These are phyloP conservation scores for Kodamaea hsintzibuensis DNA, from an alignment of 805 yeast genomes.

Conservation along the genomic window DNA sequence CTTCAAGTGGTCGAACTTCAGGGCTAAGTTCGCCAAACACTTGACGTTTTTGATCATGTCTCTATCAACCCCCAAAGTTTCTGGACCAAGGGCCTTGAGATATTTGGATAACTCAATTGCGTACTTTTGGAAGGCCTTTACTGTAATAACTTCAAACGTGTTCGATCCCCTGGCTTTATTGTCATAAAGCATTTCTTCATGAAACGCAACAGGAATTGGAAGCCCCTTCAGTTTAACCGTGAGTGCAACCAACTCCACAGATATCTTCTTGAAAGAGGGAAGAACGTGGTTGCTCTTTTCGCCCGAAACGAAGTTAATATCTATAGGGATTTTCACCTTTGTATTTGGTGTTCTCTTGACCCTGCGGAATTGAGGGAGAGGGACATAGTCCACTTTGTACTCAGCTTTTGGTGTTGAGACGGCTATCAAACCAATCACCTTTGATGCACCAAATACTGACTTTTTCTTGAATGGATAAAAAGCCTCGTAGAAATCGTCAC, in stretches of 20 bases:
- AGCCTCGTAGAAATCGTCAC: constrained; percentile 25
- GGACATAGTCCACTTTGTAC: constrained; percentile 25
- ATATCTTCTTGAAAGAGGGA: constrained; percentile 28
- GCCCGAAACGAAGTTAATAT: constrained; percentile 26
- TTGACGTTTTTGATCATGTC: constrained; percentile 30
- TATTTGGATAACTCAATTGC: constrained; percentile 29
- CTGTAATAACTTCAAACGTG: constrained; percentile 32
- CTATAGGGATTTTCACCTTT: constrained; percentile 30
- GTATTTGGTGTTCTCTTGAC: constrained; percentile 14
- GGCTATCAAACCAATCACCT: constrained; percentile 34
- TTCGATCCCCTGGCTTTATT: constrained; percentile 29
- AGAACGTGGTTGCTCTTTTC: constrained; percentile 16
- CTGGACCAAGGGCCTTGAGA: constrained; percentile 23
- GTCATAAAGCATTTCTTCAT: constrained; percentile 36
- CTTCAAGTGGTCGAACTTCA: constrained; percentile 29
- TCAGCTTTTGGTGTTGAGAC: constrained; percentile 32
- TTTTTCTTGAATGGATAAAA: constrained; percentile 32
- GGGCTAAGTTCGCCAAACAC: constrained; percentile 31
- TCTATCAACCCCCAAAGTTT: constrained; percentile 27
- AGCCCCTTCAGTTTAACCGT: constrained; percentile 31
- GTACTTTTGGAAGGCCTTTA: constrained; percentile 32
- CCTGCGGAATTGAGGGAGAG: constrained; percentile 17
- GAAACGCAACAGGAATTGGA: constrained; percentile 38
- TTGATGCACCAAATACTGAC: constrained; percentile 29
- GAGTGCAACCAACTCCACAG: constrained; percentile 32